These are phyloP conservation scores for Colletotrichum shisoi DNA, from an alignment of 2,329 filamentous ascomycete genomes.

Conservation along the genomic window DNA sequence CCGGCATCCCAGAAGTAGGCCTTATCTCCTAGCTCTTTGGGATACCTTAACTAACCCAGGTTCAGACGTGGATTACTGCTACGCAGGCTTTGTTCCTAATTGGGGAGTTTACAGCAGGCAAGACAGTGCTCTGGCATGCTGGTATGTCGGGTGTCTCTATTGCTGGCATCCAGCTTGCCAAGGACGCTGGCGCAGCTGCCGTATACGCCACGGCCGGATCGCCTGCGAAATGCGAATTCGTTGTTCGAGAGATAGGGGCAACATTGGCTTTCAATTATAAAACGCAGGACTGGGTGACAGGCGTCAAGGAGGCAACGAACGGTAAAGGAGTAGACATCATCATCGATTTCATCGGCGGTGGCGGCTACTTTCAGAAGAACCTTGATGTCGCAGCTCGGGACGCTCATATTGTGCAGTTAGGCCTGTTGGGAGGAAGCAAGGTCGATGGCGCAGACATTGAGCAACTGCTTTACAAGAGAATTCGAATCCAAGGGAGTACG, in stretches of 20 bases:
- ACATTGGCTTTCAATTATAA: constrained; percentile 85
- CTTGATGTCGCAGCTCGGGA: constrained; percentile 78
- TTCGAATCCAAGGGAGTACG: constrained; percentile 82
- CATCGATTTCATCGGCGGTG: constrained; percentile 82
- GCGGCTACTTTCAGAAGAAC: constrained; percentile 80
- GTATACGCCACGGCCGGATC: constrained; percentile 84
- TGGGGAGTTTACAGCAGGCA: constrained; percentile 74
- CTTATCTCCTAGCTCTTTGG: neutral
- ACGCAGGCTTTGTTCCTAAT: constrained; percentile 87
- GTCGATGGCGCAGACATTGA: constrained; percentile 76
- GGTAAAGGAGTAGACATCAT: constrained; percentile 85
- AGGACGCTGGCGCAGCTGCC: constrained; percentile 69
- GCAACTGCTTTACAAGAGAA: constrained; percentile 76
- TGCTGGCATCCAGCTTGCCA: constrained; percentile 82
- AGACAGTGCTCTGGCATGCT: constrained; percentile 88
- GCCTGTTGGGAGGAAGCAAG: constrained; percentile 73
- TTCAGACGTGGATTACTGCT: constrained; percentile 90
- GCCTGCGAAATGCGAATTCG: constrained; percentile 81
- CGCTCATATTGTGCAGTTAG: constrained; percentile 77
- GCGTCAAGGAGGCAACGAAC: constrained; percentile 73
- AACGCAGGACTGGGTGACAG: constrained; percentile 75
- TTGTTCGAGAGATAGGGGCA: constrained; percentile 75
- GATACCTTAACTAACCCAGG: constrained; percentile 49
- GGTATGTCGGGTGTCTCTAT: constrained; percentile 88
- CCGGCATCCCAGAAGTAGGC: constrained; percentile 77